Evolutionary conservation across 1,284 basidiomycete species (phyloP), one percentile per base, ranked within the genome.

Genomic region (Trametes hirsuta): DNA sequence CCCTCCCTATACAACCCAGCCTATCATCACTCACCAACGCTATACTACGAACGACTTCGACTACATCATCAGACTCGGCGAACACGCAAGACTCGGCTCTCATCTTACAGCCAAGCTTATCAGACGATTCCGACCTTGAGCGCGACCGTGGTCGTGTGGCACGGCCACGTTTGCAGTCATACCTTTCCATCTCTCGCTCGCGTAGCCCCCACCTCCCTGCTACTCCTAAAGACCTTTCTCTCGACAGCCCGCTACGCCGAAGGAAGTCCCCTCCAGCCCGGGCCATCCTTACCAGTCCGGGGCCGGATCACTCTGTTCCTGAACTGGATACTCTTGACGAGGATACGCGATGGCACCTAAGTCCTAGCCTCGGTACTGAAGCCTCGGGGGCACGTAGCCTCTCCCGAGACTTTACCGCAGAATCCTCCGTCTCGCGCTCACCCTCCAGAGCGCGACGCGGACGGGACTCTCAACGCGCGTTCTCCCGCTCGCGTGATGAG

Each of bases 21-120:
- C 61, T 70, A 25, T 65, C 67, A 2, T 66, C 66, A 5, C 65
- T 71, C 44, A 68, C 68, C 18, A 58, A 69, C 18, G 57, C 67
- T 58, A 62, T 70, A 66, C 45, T 68, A 22, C 68, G 69, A 51
- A 71, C 69, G 37, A 64, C 37, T n/a, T 73, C 72, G 5, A 52
- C 56, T 6, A 68, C 67, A 53, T 66, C 72, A 61, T 57, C 68
- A 45, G 22, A 71, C 37, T 70, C 68, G 21, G 68, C 69, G 47
- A 74, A 72, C 45, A 59, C 70, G 15, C 63, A 68, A 45, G 75
- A 75, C 30, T 71, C 76, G 4, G 67, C 72, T 5, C 57, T 71
- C 14, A 48, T 72, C 50, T 45, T 72, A 25, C 73, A 74, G 8
- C 73, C 77, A 0, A 63, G 53, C 51, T 40, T 57, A 3, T 66